Conservation (phyloP, 192 early-diverging fungal species). For the Endogone sp. region DNA sequence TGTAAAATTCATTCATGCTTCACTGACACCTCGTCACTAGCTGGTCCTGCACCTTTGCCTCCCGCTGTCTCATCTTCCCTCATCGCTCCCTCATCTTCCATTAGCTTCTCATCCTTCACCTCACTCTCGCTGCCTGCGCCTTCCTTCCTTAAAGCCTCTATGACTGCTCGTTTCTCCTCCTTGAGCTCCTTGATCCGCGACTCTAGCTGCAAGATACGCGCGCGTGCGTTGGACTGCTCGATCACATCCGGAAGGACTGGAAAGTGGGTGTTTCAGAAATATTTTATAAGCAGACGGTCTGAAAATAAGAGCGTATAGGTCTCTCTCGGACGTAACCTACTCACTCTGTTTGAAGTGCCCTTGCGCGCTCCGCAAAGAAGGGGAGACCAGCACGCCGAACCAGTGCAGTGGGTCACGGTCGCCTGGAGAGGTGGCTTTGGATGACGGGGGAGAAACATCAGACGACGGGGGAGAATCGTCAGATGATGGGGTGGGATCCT, state of each 20-base stretch:
- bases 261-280: background rate
- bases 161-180: background rate
- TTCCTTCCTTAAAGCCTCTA: background rate
- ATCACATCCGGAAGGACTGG: background rate
- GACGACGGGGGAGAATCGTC: too few relatives aligned
- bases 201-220: background rate
- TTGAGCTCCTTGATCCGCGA: background rate
- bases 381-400: constrained; percentile 43
- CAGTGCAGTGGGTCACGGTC: constrained; percentile 34
- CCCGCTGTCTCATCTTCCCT: too few relatives aligned
- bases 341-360: constrained; percentile 33
- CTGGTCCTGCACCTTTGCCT: too few relatives aligned
- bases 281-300: too few relatives aligned
- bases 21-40: too few relatives aligned
- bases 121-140: too few relatives aligned
- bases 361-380: constrained; percentile 32
- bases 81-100: too few relatives aligned
- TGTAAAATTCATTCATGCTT: too few relatives aligned
- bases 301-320: too few relatives aligned
- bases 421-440: background rate
- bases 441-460: background rate
- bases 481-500: too few relatives aligned
- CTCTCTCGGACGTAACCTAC: too few relatives aligned
- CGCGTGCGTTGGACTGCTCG: background rate
- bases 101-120: too few relatives aligned